Evolutionary conservation across 768 basidiomycete species (phyloP).

Genomic region (Russula emetica): DNA sequence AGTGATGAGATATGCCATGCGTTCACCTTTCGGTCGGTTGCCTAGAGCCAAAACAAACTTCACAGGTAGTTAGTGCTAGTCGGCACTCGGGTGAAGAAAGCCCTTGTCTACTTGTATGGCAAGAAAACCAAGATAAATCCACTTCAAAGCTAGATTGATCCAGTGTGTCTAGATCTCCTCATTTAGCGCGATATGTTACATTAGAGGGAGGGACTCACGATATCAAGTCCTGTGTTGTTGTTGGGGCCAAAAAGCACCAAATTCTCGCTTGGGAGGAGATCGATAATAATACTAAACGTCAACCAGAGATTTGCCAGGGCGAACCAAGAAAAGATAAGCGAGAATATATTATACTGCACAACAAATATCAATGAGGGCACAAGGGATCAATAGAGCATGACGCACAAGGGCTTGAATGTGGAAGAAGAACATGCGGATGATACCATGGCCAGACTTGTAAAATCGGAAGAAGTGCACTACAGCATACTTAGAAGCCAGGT

Average conservation of each 20-base stretch:
- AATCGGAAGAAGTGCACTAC: slow-evolving; percentile 90
- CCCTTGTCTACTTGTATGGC: slow-evolving; percentile 56
- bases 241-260: slow-evolving; percentile 68
- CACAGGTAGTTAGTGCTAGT: not conserved
- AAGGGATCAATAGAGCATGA: slow-evolving; percentile 19
- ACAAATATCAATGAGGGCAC: slow-evolving; percentile 7
- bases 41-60: slow-evolving; percentile 70
- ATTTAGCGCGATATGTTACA: not conserved
- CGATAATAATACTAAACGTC: slow-evolving; percentile 94
- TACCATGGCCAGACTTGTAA: slow-evolving; percentile 81
- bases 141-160: slow-evolving; percentile 78
- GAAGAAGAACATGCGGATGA: slow-evolving; percentile 94
- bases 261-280: slow-evolving; percentile 58
- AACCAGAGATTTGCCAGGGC: slow-evolving; percentile 89
- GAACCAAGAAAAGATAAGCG: slow-evolving; percentile 89
- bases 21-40: slow-evolving; percentile 87
- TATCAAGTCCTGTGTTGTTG: slow-evolving; percentile 30
- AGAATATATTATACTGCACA: slow-evolving; percentile 75
- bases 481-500: slow-evolving; percentile 56
- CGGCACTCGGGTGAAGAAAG: not conserved
- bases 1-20: slow-evolving; percentile 61
- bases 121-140: slow-evolving; percentile 83
- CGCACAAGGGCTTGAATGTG: slow-evolving; percentile 86
- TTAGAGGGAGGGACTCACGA: slow-evolving; percentile 47
- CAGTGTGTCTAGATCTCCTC: slow-evolving; percentile 65